phyloP scores from a whole-genome alignment of 2,329 filamentous ascomycete genomes.

The Aspergillus alliaceus region DNA sequence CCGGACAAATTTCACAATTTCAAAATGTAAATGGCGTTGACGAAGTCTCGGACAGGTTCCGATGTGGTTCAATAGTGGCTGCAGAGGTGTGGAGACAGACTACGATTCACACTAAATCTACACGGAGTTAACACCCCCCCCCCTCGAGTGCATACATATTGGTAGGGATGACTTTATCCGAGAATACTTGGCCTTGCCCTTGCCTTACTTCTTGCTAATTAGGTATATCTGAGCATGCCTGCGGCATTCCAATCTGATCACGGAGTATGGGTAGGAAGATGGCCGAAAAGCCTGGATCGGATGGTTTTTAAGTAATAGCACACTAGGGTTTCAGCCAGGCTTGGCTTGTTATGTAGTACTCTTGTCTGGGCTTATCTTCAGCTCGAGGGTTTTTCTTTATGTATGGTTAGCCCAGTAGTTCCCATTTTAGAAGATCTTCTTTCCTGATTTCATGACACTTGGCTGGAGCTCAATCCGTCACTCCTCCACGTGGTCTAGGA shows the following conservation, averaged over 20 bases:
- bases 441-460: too few species aligned
- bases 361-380: neutral
- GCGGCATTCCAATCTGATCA: too few species aligned
- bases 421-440: too few species aligned
- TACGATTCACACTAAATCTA: neutral
- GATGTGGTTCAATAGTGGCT: neutral
- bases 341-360: neutral
- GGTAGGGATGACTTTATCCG: too few species aligned
- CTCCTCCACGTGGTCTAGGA: neutral
- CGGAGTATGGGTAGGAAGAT: too few species aligned
- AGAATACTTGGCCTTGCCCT: neutral
- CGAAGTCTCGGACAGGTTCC: neutral
- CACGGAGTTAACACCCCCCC: neutral
- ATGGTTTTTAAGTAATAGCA: too few species aligned
- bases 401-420: too few species aligned
- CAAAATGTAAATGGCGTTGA: neutral
- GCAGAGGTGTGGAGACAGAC: slow-evolving; percentile 8
- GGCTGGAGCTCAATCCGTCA: too few species aligned
- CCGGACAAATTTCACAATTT: neutral
- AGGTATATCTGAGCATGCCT: neutral
- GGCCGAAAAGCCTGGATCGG: too few species aligned
- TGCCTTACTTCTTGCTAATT: neutral
- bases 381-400: too few species aligned
- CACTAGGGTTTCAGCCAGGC: neutral
- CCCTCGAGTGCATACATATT: too few species aligned